Base-by-base conservation (phyloP, 495 filamentous ascomycete species). In the Cercophora sp. region DNA sequence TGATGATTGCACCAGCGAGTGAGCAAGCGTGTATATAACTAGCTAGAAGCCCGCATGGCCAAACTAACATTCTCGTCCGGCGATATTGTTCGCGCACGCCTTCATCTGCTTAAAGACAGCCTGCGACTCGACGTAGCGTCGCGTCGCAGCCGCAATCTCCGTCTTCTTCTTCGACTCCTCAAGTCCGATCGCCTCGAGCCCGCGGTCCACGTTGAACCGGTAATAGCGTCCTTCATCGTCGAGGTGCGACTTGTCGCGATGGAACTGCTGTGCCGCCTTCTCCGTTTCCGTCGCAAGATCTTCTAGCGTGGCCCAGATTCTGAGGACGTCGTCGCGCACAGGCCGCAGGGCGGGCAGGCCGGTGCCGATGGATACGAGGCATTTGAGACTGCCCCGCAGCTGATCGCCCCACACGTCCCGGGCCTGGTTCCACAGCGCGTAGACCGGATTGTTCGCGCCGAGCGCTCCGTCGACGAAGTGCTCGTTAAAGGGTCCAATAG, bases 341-440 rank as follows among this genome's bases (percentile, higher is more conserved):
- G 67, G 58, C 23, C 64, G 61, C 48, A 73, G 55, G 1, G 59
- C 56, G 23, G 68, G 72, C 0, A 68, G 41, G 13, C 73, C 73
- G 13, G 71, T 77, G 3, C 75, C 76, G 19, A 79, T 75, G 0
- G 73, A 77, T 1, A 80, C 65, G 34, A 79, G 47, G 40, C 70
- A 76, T 44, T 64, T 58, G 29, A 77, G 54, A 19, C 57, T 68
- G 4, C 58, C 56, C 47, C 68, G 63, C 20, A 75, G 56, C 13
- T 64, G 48, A 4, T 58, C 55, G 40, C 56, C 57, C 67, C 68
- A 79, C 5, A 72, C 52, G 25, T 63, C 56, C 23, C 66, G 60
- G n/a, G 74, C 76, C 58, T 79, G 57, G n/a, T 65, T 65, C 71
- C 67, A 76, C 3, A 78, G 47, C 27, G 65, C 59, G n/a, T 62